A percentile compares a stretch with the other conserved stretches of the same genome.
Evolutionary conservation across 192 early-diverging fungal species (phyloP).

Genomic region (Linnemannia schmuckeri): DNA sequence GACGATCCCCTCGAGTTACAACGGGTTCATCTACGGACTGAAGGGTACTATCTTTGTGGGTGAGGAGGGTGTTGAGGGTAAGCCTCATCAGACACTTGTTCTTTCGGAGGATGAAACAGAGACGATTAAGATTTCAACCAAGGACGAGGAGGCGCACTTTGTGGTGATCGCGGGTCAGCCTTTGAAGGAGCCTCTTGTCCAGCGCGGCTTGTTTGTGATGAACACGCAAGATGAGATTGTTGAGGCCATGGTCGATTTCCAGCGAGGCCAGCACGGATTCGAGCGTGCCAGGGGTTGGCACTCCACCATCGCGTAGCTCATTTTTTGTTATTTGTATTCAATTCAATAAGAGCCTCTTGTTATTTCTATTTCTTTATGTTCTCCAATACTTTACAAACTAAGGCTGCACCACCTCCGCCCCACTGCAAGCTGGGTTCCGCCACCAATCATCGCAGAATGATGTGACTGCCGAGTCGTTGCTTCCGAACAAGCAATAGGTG

Average conservation of each 20-base stretch:
- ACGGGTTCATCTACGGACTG: constrained; percentile 36
- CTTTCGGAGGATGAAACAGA: constrained; percentile 34
- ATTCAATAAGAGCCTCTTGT: background rate
- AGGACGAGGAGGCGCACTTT: constrained; percentile 27
- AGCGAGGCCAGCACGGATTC: constrained; percentile 73
- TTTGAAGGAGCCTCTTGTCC: constrained; percentile 64
- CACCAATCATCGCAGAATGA: background rate
- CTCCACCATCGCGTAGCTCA: constrained; percentile 15
- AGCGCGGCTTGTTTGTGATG: constrained; percentile 77
- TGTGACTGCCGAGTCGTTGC: background rate
- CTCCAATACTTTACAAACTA: no score
- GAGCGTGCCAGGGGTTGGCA: constrained; percentile 68
- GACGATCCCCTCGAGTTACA: constrained; percentile 40
- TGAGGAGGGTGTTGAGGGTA: constrained; percentile 22
- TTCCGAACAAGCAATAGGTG: background rate
- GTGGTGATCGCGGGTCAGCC: constrained; percentile 61
- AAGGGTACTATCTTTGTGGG: constrained; percentile 33
- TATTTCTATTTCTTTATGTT: background rate
- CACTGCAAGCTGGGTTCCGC: background rate
- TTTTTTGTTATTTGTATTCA: background rate
- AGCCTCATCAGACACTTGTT: constrained; percentile 16
- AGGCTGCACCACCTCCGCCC: background rate
- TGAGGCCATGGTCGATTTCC: constrained; percentile 69
- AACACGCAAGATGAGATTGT: constrained; percentile 68
- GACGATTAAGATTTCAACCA: constrained; percentile 33